A percentile compares a stretch with the other conserved stretches of the same genome.
Evolutionary conservation across 176 grass and related monocot species (phyloP).

Genomic region (Elymus sibiricus): DNA sequence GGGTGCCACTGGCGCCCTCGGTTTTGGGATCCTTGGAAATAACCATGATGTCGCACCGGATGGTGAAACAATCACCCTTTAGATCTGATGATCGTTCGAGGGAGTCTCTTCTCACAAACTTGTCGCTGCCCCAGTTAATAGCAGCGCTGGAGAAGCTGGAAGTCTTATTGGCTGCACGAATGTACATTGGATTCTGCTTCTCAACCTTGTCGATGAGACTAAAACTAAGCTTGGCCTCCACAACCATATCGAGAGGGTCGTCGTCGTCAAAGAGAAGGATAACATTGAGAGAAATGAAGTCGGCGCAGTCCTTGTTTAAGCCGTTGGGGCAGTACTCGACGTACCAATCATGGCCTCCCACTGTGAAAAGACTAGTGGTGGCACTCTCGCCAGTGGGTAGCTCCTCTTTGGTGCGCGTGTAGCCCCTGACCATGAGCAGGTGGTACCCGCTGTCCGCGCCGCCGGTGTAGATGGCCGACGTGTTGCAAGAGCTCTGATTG

Average conservation of each 20-base stretch:
- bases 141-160: neutral
- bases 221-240: neutral
- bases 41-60: neutral
- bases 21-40: neutral
- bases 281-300: neutral
- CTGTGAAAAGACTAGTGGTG: neutral
- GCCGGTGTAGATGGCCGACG: neutral
- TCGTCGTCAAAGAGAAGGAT: neutral
- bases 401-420: neutral
- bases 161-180: neutral
- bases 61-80: neutral
- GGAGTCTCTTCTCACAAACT: neutral
- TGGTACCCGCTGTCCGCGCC: neutral
- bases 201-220: neutral
- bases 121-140: neutral
- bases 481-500: neutral
- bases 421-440: neutral
- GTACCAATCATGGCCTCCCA: neutral
- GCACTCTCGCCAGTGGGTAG: neutral
- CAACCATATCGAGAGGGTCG: neutral
- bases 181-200: neutral
- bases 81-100: neutral
- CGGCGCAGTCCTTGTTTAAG: neutral
- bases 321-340: neutral
- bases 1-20: neutral